Evolutionary conservation across 2,329 filamentous ascomycete genomes (phyloP).

Genomic region (Hymenoscyphus occultus): DNA sequence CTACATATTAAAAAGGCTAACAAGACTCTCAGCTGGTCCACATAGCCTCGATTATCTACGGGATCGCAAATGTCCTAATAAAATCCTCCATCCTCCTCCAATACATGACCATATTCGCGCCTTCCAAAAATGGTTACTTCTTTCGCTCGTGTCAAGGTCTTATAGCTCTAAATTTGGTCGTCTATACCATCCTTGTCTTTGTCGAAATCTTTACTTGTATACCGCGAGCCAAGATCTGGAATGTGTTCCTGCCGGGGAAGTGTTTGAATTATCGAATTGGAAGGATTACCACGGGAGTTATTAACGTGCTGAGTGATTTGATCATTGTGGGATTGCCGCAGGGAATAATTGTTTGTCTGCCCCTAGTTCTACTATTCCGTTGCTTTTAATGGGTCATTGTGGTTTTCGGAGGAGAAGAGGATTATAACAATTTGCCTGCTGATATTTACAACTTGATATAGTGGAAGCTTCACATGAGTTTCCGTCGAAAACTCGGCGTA

Average conservation of each 20-base stretch:
- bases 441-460: not conserved
- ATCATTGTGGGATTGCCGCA: not conserved
- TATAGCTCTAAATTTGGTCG: not conserved
- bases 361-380: not conserved
- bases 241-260: not conserved
- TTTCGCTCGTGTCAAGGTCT: not conserved
- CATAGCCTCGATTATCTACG: not conserved
- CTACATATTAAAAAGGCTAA: too few species aligned
- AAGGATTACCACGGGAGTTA: not conserved
- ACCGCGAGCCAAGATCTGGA: not conserved
- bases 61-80: not conserved
- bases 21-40: not conserved
- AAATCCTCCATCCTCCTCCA: slow-evolving; percentile 3
- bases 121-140: not conserved
- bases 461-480: not conserved
- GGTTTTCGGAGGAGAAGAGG: too few species aligned
- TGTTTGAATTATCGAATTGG: not conserved
- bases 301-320: not conserved
- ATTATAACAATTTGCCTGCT: too few species aligned
- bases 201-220: not conserved
- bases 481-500: not conserved
- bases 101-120: not conserved
- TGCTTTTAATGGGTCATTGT: too few species aligned
- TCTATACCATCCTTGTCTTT: not conserved
- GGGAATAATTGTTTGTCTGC: not conserved